Conservation (phyloP, 768 basidiomycete genomes). For the Auriscalpium microsporum region DNA sequence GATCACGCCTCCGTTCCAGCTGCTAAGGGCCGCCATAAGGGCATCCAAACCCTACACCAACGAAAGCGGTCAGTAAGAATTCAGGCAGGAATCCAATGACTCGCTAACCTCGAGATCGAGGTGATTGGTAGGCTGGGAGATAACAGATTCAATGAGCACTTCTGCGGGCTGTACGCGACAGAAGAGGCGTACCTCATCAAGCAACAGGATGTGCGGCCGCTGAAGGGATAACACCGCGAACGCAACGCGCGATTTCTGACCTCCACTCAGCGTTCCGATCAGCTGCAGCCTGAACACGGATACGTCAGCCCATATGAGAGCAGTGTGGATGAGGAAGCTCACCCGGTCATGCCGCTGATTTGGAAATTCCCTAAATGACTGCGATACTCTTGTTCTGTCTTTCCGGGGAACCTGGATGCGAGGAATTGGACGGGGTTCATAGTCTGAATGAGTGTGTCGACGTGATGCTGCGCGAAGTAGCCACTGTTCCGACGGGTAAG, state of each 20-base stretch:
- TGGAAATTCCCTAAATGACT: slow-evolving; percentile 95
- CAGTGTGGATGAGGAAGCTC: slow-evolving; percentile 9
- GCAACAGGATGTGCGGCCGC: slow-evolving; percentile 82
- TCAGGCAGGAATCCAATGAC: not conserved
- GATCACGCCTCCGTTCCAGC: slow-evolving; percentile 89
- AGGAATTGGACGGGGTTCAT: slow-evolving; percentile 94
- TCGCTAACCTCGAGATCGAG: slow-evolving; percentile 79
- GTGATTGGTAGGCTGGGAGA: slow-evolving; percentile 78
- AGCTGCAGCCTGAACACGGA: slow-evolving; percentile 52
- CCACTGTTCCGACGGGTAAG: slow-evolving; percentile 38
- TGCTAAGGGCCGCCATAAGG: slow-evolving; percentile 70
- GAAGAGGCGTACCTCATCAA: slow-evolving; percentile 69
- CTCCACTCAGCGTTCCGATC: slow-evolving; percentile 89
- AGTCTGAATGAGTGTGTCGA: slow-evolving; percentile 77
- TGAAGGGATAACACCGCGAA: slow-evolving; percentile 83
- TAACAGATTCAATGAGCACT: not conserved
- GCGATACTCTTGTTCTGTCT: slow-evolving; percentile 93
- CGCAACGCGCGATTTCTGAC: slow-evolving; percentile 93
- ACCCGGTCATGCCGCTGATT: slow-evolving; percentile 94
- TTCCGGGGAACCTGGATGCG: slow-evolving; percentile 86
- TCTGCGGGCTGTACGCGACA: not conserved
- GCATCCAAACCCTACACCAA: slow-evolving; percentile 81
- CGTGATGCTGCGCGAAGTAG: slow-evolving; percentile 93
- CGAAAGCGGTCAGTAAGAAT: not conserved
- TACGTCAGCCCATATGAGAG: not conserved